Percentiles rank a stretch among this genome's conserved stretches.
Evolutionary conservation across 208 protist genomes (phyloP).

Genomic region (Acanthamoeba lenticulata): DNA sequence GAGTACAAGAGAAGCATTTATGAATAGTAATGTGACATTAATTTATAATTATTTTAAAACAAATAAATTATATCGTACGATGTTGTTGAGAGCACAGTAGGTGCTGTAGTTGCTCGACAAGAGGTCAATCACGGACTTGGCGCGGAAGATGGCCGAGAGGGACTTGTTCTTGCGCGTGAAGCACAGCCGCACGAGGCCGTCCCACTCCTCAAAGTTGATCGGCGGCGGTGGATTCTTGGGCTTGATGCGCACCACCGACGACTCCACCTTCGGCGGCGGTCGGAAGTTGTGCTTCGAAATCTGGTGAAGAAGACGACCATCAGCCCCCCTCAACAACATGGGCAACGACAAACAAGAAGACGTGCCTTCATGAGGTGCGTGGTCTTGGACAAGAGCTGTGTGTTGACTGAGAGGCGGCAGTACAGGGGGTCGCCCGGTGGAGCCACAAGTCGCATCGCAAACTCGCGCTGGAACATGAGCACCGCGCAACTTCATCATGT

Average conservation of each 20-base stretch:
- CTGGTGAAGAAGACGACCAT: background rate
- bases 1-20: too few species aligned
- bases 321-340: too few species aligned
- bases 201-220: slow-evolving; percentile 99
- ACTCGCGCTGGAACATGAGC: slow-evolving; percentile 99
- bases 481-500: slow-evolving; percentile 95
- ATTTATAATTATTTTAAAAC: too few species aligned
- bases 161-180: slow-evolving; percentile 99
- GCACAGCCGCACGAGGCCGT: slow-evolving; percentile 97
- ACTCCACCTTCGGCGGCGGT: slow-evolving; percentile 99
- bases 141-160: slow-evolving; percentile 96
- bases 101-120: slow-evolving; percentile 90
- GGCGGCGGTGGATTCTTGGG: slow-evolving; percentile 96
- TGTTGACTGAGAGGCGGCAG: slow-evolving; percentile 99
- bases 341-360: background rate
- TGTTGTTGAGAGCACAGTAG: slow-evolving; percentile 80
- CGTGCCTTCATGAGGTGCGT: slow-evolving; percentile 98
- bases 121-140: slow-evolving; percentile 89
- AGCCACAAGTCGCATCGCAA: slow-evolving; percentile 98
- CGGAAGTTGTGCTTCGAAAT: slow-evolving; percentile 97
- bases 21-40: too few species aligned
- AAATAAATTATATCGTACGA: too few species aligned
- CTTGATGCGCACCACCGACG: slow-evolving; percentile 98
- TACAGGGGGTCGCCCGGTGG: slow-evolving; percentile 97
- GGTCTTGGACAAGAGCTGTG: slow-evolving; percentile 97